phyloP scores from a whole-genome alignment of 805 yeast genomes.

The Saccharomyces paradoxus region DNA sequence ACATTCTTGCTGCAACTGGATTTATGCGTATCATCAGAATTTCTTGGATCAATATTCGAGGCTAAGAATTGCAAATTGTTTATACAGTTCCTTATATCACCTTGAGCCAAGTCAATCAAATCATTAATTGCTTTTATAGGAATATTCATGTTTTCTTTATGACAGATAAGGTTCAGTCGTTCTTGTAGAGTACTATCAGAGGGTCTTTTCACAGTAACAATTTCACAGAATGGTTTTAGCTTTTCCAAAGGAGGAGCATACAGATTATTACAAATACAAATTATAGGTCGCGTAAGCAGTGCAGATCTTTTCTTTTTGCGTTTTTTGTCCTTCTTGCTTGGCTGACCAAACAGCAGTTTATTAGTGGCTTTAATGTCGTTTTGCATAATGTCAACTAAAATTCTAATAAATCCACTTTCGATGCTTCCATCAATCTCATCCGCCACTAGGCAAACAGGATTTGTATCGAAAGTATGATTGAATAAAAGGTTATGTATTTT shows the following conservation, averaged over 20 bases:
- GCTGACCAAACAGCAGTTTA: neutral
- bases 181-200: conserved; percentile 38
- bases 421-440: conserved; percentile 86
- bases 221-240: conserved; percentile 65
- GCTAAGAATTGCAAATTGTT: conserved; percentile 67
- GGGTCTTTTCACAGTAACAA: conserved; percentile 58
- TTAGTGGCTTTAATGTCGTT: conserved; percentile 49
- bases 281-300: conserved; percentile 70
- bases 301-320: conserved; percentile 32
- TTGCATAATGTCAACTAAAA: conserved; percentile 47
- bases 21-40: conserved; percentile 7
- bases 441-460: conserved; percentile 73
- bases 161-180: conserved; percentile 45
- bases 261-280: conserved; percentile 85
- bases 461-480: conserved; percentile 55
- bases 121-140: conserved; percentile 50
- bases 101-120: conserved; percentile 61
- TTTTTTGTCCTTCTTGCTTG: conserved; percentile 12
- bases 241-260: conserved; percentile 69
- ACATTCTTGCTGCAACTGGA: neutral
- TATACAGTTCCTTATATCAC: conserved; percentile 79
- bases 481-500: conserved; percentile 56
- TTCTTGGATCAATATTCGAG: neutral
- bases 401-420: conserved; percentile 54
- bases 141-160: conserved; percentile 43